Percentiles rank a stretch among this genome's conserved stretches.
phyloP scores from a whole-genome alignment of 441 rosid genomes.

The Euphorbia corollata region DNA sequence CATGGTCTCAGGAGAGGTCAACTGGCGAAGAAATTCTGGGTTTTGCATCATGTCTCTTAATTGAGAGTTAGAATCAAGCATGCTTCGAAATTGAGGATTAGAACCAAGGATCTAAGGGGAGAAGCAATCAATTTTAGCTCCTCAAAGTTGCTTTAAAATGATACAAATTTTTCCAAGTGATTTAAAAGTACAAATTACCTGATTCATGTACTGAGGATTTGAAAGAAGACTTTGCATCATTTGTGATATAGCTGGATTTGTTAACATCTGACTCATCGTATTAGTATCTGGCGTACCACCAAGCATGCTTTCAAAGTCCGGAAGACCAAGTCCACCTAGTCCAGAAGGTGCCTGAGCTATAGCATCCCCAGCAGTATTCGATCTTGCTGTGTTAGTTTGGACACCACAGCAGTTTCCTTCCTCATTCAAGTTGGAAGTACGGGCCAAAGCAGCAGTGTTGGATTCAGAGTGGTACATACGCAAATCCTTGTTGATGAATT shows the following conservation, averaged over 20 bases:
- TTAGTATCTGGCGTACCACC: constrained; percentile 38
- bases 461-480: constrained; percentile 87
- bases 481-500: constrained; percentile 88
- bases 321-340: constrained; percentile 44
- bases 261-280: constrained; percentile 44
- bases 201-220: constrained; percentile 59
- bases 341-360: constrained; percentile 49
- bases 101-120: constrained; percentile 39
- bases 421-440: constrained; percentile 97
- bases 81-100: constrained; percentile 45
- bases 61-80: constrained; percentile 57
- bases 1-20: constrained; percentile 54
- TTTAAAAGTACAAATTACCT: constrained; percentile 31
- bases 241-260: constrained; percentile 59
- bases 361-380: constrained; percentile 37
- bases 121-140: constrained; percentile 17
- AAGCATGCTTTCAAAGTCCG: constrained; percentile 42
- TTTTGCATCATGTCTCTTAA: constrained; percentile 63
- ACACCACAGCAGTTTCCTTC: constrained; percentile 67
- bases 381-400: constrained; percentile 39
- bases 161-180: constrained; percentile 5
- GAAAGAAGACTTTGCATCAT: constrained; percentile 59
- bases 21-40: constrained; percentile 61
- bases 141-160: constrained; percentile 4
- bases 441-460: constrained; percentile 85